Evolutionary conservation across 2,329 filamentous ascomycete species (phyloP).

Genomic region (Arthrinium phaeospermum): DNA sequence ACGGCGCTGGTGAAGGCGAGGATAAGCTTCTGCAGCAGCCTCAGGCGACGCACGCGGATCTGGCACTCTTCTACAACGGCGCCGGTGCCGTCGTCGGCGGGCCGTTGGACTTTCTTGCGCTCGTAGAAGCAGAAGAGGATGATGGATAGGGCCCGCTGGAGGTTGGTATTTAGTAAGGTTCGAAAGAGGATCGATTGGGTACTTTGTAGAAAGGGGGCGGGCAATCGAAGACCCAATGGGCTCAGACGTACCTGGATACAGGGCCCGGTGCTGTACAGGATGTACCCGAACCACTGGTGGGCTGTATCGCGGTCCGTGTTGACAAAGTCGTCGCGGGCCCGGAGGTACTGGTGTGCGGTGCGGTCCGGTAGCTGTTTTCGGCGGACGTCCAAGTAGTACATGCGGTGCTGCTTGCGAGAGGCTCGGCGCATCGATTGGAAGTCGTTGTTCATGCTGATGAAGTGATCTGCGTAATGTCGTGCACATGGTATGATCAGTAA

Average conservation of each 20-base stretch:
- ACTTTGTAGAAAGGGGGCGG: not conserved
- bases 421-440: not conserved
- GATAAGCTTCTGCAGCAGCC: not conserved
- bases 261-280: not conserved
- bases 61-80: not conserved
- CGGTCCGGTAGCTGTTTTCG: not conserved
- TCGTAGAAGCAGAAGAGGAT: not conserved
- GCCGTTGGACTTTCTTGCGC: not conserved
- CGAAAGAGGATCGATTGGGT: not conserved
- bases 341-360: conserved; percentile 3
- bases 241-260: not conserved
- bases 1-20: not conserved
- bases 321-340: conserved; percentile 12
- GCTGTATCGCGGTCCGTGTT: not conserved
- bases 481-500: not conserved
- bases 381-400: not conserved
- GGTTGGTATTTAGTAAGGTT: not conserved
- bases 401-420: conserved; percentile 5
- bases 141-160: not conserved
- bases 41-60: not conserved
- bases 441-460: not conserved
- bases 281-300: not conserved
- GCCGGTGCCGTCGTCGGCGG: not conserved
- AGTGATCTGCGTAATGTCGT: not conserved
- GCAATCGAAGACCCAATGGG: too few species aligned